These are phyloP conservation scores for Lepiota venenata DNA, from an alignment of 768 basidiomycete species.

Conservation along the genomic window DNA sequence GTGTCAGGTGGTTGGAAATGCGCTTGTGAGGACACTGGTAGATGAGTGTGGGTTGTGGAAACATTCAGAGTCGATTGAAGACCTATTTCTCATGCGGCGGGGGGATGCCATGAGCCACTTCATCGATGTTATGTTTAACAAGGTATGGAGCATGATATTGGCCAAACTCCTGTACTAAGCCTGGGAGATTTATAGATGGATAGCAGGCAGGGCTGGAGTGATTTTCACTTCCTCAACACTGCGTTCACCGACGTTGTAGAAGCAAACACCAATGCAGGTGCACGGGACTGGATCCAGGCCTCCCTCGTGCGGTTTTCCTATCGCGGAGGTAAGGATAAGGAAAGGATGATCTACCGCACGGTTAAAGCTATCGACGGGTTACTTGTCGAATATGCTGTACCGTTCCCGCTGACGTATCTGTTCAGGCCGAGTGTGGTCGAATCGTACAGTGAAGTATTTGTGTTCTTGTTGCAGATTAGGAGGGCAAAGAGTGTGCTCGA, in stretches of 20 bases:
- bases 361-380: constrained; percentile 67
- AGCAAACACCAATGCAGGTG: constrained; percentile 34
- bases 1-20: constrained; percentile 48
- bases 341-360: constrained; percentile 43
- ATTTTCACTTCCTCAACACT: constrained; percentile 83
- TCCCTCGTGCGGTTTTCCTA: constrained; percentile 73
- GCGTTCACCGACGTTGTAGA: constrained; percentile 68
- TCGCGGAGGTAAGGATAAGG: constrained; percentile 46
- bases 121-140: constrained; percentile 67
- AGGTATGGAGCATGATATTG: constrained; percentile 38
- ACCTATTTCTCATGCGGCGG: constrained; percentile 68
- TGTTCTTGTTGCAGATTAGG: constrained; percentile 69
- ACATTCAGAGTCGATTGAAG: constrained; percentile 64
- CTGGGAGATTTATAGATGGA: constrained; percentile 56
- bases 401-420: constrained; percentile 80
- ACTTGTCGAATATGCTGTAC: constrained; percentile 73
- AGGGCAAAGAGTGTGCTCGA: constrained; percentile 72
- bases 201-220: constrained; percentile 64
- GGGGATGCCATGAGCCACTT: constrained; percentile 80
- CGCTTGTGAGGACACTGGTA: constrained; percentile 54
- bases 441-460: constrained; percentile 64
- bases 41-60: constrained; percentile 64
- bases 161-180: no score
- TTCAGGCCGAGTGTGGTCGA: constrained; percentile 56
- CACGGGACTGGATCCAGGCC: constrained; percentile 56